Evolutionary conservation across 2,329 filamentous ascomycete species (phyloP), one percentile per base, ranked within the genome.

Genomic region (Rutstroemia sp.): DNA sequence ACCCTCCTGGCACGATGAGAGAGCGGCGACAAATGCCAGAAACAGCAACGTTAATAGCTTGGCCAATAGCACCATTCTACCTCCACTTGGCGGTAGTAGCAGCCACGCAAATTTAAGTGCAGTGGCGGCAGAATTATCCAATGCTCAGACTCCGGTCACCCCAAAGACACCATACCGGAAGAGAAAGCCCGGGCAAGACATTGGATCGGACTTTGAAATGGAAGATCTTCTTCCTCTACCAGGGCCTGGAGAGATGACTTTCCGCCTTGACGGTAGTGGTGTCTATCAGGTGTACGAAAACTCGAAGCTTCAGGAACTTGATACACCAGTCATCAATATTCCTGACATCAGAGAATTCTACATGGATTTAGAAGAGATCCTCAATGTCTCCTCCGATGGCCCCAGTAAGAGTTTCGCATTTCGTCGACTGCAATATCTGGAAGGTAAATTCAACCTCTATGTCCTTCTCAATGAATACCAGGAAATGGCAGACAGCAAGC

Each of bases 371-470:
- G 94, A 99, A 68, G 79, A 85, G 21, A 86, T 97, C 57, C 78
- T 95, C 52, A 85, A 87, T 58, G 84, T 95, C n/a, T 96, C 92
- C 0, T 95, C 92, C 0, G 92, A 99, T 68, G 94, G 94, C 0
- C 94, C 94, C 0, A 92, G 87, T 72, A 99, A 99, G 74, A 96
- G 91, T 67, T 97, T 97, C 72, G 92, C 94, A 1, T 99, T 95
- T 71, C 86, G 92, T 54, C 86, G 95, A 10, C 79, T 99, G 49
- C 92, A 96, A 66, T 99, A 97, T 70, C 77, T 99, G 8, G 94
- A 99, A 74, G 92, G 91, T 59, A 96, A 96, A 70, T 99, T 96
- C 74, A 95, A 96, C 69, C 79, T 99, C 21, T 96, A 99, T 69
- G 83, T 86, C 21, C 81, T 99, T 30, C 76, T 97, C 58, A 97